Evolutionary conservation across 257 asterid species (phyloP).

Genomic region (Cynanchum wilfordii): DNA sequence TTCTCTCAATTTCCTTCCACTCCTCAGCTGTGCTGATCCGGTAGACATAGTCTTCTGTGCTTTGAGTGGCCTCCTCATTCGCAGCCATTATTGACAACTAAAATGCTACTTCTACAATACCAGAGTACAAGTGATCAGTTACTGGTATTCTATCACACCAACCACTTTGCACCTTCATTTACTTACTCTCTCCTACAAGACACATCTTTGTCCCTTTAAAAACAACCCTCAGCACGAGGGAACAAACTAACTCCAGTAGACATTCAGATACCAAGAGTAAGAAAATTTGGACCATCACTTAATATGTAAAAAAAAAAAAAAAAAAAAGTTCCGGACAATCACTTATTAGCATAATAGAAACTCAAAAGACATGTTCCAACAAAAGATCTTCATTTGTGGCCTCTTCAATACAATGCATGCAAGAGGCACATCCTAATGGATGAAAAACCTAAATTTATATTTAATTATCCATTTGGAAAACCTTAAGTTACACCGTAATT

Average conservation of each 20-base stretch:
- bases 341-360: not conserved
- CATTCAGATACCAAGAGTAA: not conserved
- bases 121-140: not conserved
- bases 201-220: not conserved
- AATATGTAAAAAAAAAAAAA: not conserved
- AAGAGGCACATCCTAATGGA: not conserved
- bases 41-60: constrained; percentile 34
- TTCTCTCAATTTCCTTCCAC: constrained; percentile 59
- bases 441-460: not conserved
- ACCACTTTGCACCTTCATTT: not conserved
- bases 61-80: not conserved
- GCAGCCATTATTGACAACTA: not conserved
- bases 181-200: not conserved
- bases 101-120: not conserved
- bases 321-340: not conserved
- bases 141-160: not conserved
- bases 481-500: not conserved
- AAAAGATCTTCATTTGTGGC: not conserved
- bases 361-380: not conserved
- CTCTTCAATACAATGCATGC: not conserved
- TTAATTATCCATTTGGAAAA: not conserved
- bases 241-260: not conserved
- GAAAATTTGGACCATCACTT: not conserved
- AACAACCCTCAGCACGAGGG: not conserved
- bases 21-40: constrained; percentile 74